Percentiles rank a stretch among this genome's conserved stretches.
These are phyloP conservation scores for Mucor racemosus DNA, from an alignment of 371 early-diverging fungal species.

Conservation along the genomic window DNA sequence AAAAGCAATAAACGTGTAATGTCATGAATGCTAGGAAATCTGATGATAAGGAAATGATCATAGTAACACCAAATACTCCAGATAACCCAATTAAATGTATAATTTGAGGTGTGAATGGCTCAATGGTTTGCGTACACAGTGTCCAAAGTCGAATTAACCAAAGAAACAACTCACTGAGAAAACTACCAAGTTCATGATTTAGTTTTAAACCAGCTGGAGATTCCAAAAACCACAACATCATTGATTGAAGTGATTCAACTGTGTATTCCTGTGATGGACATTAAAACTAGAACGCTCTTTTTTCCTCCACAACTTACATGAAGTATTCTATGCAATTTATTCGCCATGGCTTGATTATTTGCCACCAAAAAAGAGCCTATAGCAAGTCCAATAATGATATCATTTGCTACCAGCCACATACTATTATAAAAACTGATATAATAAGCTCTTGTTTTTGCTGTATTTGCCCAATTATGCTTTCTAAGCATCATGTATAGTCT, in stretches of 20 bases:
- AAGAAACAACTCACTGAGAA: conserved; percentile 93
- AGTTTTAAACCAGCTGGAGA: conserved; percentile 97
- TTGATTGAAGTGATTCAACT: conserved; percentile 68
- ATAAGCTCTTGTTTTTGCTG: conserved; percentile 74
- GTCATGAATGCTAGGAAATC: conserved; percentile 87
- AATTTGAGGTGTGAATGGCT: conserved; percentile 67
- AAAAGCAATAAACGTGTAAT: conserved; percentile 92
- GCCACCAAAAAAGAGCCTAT: conserved; percentile 76
- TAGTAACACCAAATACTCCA: conserved; percentile 86
- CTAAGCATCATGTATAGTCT: conserved; percentile 72
- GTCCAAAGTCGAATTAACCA: conserved; percentile 92
- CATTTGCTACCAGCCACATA: conserved; percentile 94
- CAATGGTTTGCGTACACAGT: conserved; percentile 58
- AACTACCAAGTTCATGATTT: conserved; percentile 86
- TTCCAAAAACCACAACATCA: conserved; percentile 89
- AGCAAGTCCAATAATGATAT: conserved; percentile 87
- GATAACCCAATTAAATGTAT: conserved; percentile 77
- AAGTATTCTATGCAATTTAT: conserved; percentile 55
- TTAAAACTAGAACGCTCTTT: too few species aligned
- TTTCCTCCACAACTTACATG: conserved; percentile 44
- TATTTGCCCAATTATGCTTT: conserved; percentile 66
- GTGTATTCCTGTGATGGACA: conserved; percentile 56
- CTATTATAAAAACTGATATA: conserved; percentile 94
- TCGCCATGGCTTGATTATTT: conserved; percentile 63
- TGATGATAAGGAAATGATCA: conserved; percentile 79